These are phyloP conservation scores for Austropuccinia psidii DNA, from an alignment of 1,284 basidiomycete species.

Conservation along the genomic window DNA sequence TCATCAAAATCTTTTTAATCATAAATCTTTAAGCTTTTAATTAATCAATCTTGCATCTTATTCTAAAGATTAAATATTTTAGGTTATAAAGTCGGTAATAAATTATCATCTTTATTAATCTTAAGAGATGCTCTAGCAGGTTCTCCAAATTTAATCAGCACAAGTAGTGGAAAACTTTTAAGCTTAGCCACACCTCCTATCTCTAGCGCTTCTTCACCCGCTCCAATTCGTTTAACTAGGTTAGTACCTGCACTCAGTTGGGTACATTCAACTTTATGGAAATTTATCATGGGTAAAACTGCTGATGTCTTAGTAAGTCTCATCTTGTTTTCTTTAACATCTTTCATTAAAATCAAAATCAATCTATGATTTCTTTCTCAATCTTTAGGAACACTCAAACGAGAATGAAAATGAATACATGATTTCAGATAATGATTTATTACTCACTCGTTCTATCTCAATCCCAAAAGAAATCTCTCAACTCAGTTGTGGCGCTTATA, in stretches of 20 bases:
- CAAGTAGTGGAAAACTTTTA: constrained; percentile 43
- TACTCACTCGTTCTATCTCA: constrained; percentile 80
- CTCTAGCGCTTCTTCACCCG: constrained; percentile 40
- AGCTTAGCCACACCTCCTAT: constrained; percentile 40
- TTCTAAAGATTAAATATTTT: constrained; percentile 60
- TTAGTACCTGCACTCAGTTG: constrained; percentile 73
- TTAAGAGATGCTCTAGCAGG: constrained; percentile 42
- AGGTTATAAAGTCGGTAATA: constrained; percentile 76
- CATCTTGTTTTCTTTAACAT: neutral
- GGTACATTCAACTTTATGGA: constrained; percentile 65
- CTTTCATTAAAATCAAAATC: neutral
- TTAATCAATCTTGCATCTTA: neutral
- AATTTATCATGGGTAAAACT: constrained; percentile 80
- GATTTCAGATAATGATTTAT: constrained; percentile 94
- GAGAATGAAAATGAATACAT: constrained; percentile 61
- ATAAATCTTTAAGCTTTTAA: constrained; percentile 26
- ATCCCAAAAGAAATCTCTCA: constrained; percentile 89
- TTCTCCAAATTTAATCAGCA: constrained; percentile 36
- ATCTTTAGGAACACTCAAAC: constrained; percentile 30
- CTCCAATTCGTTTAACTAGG: constrained; percentile 67
- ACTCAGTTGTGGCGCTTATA: constrained; percentile 90
- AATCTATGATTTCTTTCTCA: neutral
- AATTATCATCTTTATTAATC: constrained; percentile 60
- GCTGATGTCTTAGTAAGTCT: constrained; percentile 81
- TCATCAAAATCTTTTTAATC: constrained; percentile 20